A percentile compares a stretch with the other conserved stretches of the same genome.
Conservation (phyloP, 257 asterid species). For the Cinchona pubescens region DNA sequence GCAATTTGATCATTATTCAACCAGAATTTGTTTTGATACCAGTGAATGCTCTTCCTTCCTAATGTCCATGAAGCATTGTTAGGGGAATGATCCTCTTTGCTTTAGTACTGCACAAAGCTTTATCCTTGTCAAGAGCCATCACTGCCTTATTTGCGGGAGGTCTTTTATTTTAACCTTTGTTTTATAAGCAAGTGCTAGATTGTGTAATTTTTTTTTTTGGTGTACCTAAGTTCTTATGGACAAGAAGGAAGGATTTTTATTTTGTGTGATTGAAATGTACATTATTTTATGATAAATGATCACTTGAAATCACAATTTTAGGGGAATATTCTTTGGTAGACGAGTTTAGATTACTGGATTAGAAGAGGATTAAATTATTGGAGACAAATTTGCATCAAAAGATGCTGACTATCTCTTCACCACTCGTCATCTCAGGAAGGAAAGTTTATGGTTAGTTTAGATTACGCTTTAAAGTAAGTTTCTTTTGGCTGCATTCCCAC, state of each 20-base stretch:
- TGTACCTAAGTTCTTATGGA: too few relatives aligned
- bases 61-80: not conserved
- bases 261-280: not conserved
- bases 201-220: not conserved
- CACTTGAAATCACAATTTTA: not conserved
- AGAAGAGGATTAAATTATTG: not conserved
- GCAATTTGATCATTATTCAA: not conserved
- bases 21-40: not conserved
- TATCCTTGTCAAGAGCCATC: not conserved
- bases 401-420: not conserved
- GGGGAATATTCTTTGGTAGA: not conserved
- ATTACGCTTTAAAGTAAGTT: not conserved
- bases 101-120: not conserved
- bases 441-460: not conserved
- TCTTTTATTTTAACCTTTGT: not conserved
- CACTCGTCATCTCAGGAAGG: not conserved
- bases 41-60: conserved; percentile 3
- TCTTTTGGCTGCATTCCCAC: not conserved
- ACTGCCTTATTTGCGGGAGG: not conserved
- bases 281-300: not conserved
- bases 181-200: not conserved
- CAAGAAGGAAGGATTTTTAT: not conserved
- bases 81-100: conserved; percentile 9
- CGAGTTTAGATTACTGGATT: not conserved
- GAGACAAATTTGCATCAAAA: not conserved